Conservation (phyloP, 1,284 basidiomycete genomes). For the Malassezia sp. region DNA sequence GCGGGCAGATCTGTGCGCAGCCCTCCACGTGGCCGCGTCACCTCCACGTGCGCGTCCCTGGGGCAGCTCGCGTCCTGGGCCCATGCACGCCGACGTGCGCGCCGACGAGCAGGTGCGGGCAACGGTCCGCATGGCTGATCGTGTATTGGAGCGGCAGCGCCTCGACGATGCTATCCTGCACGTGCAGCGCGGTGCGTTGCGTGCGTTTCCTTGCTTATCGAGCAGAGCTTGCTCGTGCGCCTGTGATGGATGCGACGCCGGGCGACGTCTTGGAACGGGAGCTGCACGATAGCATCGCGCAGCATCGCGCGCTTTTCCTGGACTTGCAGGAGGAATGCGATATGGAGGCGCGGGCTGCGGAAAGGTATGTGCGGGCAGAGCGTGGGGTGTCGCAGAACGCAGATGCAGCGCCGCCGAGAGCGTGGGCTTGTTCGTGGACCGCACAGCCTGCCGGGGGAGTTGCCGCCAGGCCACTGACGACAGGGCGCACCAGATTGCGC, state of each 20-base stretch:
- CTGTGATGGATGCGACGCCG: background rate
- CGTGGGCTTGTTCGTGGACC: no score
- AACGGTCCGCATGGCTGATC: background rate
- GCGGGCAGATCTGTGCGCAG: no score
- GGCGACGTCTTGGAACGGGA: background rate
- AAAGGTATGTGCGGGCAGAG: background rate
- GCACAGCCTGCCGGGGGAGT: no score
- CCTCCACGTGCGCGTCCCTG: constrained; percentile 10
- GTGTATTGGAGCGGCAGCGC: constrained; percentile 1
- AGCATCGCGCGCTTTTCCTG: constrained; percentile 6
- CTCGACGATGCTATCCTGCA: constrained; percentile 10
- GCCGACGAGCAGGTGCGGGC: no score
- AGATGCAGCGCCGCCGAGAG: no score
- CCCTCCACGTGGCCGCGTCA: no score
- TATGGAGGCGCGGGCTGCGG: background rate
- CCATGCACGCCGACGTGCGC: no score
- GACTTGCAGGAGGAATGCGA: constrained; percentile 3
- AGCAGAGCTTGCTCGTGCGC: constrained; percentile 3
- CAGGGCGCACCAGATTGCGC: background rate
- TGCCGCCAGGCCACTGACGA: no score
- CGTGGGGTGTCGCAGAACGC: no score
- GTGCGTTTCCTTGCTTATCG: background rate
- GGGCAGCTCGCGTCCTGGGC: no score
- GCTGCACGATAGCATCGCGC: constrained; percentile 6
- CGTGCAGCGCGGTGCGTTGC: constrained; percentile 7